phyloP scores from a whole-genome alignment of 345 rosid genomes.

The Arabidopsis arenosa region DNA sequence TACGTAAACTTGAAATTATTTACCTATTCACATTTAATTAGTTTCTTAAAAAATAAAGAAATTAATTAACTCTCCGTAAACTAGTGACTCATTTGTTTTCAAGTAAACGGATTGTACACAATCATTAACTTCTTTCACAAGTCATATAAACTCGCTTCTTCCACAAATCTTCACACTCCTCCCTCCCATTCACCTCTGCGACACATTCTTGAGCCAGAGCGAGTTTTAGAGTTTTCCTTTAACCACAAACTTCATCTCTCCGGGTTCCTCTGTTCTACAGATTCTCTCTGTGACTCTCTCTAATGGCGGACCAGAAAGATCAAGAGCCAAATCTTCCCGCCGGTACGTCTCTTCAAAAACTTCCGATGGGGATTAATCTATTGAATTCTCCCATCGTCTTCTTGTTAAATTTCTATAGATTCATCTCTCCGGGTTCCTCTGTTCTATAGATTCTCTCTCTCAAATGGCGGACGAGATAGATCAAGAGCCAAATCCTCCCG shows the following conservation, averaged over 20 bases:
- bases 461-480: no score
- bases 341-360: not conserved
- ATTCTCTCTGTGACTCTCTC: not conserved
- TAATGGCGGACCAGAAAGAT: constrained; percentile 29
- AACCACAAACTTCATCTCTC: not conserved
- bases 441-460: not conserved
- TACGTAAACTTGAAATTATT: not conserved
- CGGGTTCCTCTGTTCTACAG: not conserved
- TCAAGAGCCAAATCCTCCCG: not conserved
- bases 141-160: constrained; percentile 19
- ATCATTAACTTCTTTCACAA: constrained; percentile 29
- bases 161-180: not conserved
- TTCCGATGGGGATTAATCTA: no score
- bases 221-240: not conserved
- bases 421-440: not conserved
- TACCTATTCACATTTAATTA: not conserved
- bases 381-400: no score
- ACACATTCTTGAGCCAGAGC: constrained; percentile 12
- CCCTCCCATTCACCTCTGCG: constrained; percentile 14
- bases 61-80: not conserved
- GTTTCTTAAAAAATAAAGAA: not conserved
- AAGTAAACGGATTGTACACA: constrained; percentile 3
- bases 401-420: no score
- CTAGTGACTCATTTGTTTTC: not conserved
- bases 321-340: constrained; percentile 9